Conservation (phyloP, 1,139 yeast genomes). For the Saccharomycopsis hybrid region DNA sequence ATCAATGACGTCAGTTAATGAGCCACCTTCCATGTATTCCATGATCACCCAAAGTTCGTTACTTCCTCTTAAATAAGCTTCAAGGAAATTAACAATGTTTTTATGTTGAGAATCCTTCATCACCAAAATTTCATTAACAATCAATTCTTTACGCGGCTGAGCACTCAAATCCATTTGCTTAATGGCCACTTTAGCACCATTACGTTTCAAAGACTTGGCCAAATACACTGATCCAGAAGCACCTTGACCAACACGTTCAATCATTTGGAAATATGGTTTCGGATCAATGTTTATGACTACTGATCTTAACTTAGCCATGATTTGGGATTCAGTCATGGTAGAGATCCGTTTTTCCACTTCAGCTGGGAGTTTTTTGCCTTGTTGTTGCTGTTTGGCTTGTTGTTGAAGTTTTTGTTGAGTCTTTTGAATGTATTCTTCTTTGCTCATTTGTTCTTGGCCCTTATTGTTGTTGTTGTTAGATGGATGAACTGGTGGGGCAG, state of each 20-base stretch:
- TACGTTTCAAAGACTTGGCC: constrained; percentile 56
- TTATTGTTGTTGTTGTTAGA: constrained; percentile 24
- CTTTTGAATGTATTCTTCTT: constrained; percentile 20
- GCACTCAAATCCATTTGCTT: constrained; percentile 25
- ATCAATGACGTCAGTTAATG: constrained; percentile 85
- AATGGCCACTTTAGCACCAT: constrained; percentile 25
- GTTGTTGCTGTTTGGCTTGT: constrained; percentile 29
- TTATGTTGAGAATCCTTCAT: constrained; percentile 92
- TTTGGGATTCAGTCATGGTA: constrained; percentile 78
- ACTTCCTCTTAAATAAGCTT: constrained; percentile 69
- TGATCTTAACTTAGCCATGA: constrained; percentile 73
- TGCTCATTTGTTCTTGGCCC: constrained; percentile 17
- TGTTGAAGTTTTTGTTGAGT: constrained; percentile 23
- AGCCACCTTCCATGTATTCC: constrained; percentile 95
- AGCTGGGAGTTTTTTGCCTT: constrained; percentile 24
- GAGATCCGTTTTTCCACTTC: constrained; percentile 43
- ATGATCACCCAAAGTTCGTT: constrained; percentile 79
- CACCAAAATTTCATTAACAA: constrained; percentile 88
- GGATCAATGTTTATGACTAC: constrained; percentile 87
- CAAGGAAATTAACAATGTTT: constrained; percentile 89
- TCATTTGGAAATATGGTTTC: constrained; percentile 71
- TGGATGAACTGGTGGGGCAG: constrained; percentile 22
- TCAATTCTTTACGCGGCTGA: constrained; percentile 86
- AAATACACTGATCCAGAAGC: constrained; percentile 95
- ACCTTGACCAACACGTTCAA: constrained; percentile 98